phyloP scores from a whole-genome alignment of 495 filamentous ascomycete species.

The Glonium stellatum region DNA sequence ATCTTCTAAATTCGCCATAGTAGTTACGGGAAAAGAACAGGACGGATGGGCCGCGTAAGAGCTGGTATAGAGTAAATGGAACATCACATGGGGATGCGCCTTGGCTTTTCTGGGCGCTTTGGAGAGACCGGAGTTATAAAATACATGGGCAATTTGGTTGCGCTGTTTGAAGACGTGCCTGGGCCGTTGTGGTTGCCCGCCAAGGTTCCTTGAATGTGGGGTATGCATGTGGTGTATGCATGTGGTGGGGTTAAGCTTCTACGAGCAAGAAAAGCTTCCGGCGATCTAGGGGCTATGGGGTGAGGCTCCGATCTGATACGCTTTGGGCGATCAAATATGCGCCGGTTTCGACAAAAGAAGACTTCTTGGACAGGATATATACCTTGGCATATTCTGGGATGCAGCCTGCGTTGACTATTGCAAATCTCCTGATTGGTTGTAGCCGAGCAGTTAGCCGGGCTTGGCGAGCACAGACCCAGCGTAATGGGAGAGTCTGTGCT shows the following conservation, averaged over 20 bases:
- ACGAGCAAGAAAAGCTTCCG: neutral
- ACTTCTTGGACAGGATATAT: too few species aligned
- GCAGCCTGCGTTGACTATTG: neutral
- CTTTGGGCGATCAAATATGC: neutral
- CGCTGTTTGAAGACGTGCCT: too few species aligned
- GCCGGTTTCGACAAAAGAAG: neutral
- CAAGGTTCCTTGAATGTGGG: neutral
- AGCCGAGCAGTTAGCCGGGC: neutral
- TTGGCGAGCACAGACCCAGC: neutral
- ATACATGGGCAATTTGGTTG: too few species aligned
- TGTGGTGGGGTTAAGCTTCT: neutral
- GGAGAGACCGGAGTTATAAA: too few species aligned
- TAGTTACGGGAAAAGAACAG: too few species aligned
- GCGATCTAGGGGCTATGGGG: neutral
- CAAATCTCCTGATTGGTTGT: neutral
- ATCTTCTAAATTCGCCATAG: too few species aligned
- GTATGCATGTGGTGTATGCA: too few species aligned
- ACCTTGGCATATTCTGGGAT: too few species aligned
- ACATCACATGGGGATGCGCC: too few species aligned
- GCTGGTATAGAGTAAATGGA: neutral
- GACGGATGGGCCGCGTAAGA: neutral
- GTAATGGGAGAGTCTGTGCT: neutral
- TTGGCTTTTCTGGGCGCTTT: too few species aligned
- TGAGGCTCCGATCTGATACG: neutral
- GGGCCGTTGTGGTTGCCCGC: neutral